Percentiles rank a stretch among this genome's conserved stretches.
Conservation (phyloP, 176 grass and related monocot genomes). For the Thinopyrum elongatum region DNA sequence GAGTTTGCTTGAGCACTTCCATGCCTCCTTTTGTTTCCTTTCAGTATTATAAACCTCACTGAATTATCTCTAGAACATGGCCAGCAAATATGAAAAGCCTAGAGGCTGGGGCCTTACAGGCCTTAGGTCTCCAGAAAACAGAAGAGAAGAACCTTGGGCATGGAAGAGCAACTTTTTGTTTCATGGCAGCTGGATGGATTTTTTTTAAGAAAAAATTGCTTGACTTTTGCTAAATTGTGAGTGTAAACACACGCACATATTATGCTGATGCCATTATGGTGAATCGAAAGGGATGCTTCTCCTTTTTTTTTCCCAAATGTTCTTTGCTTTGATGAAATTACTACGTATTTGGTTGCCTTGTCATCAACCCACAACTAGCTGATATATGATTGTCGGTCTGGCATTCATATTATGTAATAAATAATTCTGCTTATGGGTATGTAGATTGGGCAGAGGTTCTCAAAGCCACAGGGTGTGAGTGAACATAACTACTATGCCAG, state of each 20-base stretch:
- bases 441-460: constrained; percentile 84
- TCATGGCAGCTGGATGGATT: not conserved
- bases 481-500: constrained; percentile 40
- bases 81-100: not conserved
- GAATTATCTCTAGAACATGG: not conserved
- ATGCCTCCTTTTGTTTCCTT: not conserved
- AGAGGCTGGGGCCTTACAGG: not conserved
- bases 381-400: not conserved
- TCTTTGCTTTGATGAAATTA: not conserved
- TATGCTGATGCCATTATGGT: not conserved
- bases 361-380: not conserved
- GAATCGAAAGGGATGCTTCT: not conserved
- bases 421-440: constrained; percentile 26
- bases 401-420: not conserved
- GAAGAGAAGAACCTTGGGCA: not conserved
- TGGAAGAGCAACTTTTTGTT: not conserved
- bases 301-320: not conserved
- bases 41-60: not conserved
- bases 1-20: not conserved
- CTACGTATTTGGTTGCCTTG: not conserved
- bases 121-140: not conserved
- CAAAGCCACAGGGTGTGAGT: constrained; percentile 41
- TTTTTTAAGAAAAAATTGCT: too few relatives aligned
- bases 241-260: not conserved
- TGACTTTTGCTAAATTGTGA: not conserved